Base-by-base conservation (phyloP, 73 alveolate genomes). In the Stentor coeruleus region DNA sequence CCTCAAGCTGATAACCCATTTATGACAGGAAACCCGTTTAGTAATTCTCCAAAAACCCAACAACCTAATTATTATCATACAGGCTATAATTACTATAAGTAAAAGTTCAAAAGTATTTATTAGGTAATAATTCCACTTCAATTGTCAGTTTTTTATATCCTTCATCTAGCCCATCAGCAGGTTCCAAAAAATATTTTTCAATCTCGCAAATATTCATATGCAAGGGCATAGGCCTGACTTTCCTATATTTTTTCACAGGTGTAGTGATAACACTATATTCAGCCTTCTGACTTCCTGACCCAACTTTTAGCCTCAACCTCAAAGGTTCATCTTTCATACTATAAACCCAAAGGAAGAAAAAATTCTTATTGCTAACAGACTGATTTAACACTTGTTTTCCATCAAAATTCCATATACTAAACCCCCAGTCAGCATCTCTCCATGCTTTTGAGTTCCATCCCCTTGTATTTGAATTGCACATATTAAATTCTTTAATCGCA, bases 1-100 rank as follows among this genome's bases (percentile, higher is more conserved):
- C 79, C 79, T 66, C 42, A 66, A 31, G n/a, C 79, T 20, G 1
- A 20, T 28, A 66, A 66, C 79, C 79, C 79, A 2, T 66, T 66
- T 66, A 66, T 66, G 79, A 66, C n/a, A 1, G 40, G 40, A 2
- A 66, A 20, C n/a, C n/a, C n/a, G n/a, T n/a, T n/a, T n/a, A n/a
- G n/a, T n/a, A n/a, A n/a, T n/a, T n/a, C n/a, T n/a, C n/a, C n/a
- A n/a, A n/a, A n/a, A n/a, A n/a, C n/a, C n/a, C n/a, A n/a, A n/a
- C n/a, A n/a, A n/a, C n/a, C n/a, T n/a, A n/a, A n/a, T n/a, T n/a
- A n/a, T n/a, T n/a, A n/a, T n/a, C n/a, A n/a, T n/a, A n/a, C n/a
- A n/a, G n/a, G n/a, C n/a, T n/a, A n/a, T n/a, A n/a, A n/a, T n/a
- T n/a, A n/a, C n/a, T n/a, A n/a, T n/a, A n/a, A n/a, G n/a, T n/a